Conservation (phyloP, 1,139 yeast genomes). For the Kodamaea suecica region DNA sequence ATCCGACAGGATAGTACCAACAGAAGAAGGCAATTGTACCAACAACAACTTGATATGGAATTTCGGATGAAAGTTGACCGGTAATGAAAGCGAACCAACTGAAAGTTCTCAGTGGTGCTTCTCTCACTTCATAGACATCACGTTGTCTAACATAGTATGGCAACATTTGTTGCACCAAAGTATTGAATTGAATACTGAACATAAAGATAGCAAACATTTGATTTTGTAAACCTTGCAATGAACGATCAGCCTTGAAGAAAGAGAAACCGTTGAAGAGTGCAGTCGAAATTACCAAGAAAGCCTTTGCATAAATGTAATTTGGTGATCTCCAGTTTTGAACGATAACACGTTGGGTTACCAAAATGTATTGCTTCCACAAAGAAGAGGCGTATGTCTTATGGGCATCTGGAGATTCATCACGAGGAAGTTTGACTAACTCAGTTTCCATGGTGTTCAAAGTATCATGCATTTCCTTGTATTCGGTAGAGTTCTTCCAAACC, state of each 20-base stretch:
- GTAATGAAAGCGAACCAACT: slow-evolving; percentile 46
- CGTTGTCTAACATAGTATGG: slow-evolving; percentile 72
- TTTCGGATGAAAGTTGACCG: slow-evolving; percentile 35
- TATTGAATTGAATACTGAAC: slow-evolving; percentile 46
- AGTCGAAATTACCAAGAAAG: slow-evolving; percentile 49
- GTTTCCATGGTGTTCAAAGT: slow-evolving; percentile 46
- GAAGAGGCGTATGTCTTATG: slow-evolving; percentile 45
- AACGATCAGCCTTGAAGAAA: slow-evolving; percentile 62
- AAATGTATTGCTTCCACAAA: slow-evolving; percentile 43
- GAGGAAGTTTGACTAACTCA: slow-evolving; percentile 34
- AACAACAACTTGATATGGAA: slow-evolving; percentile 32
- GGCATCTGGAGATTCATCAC: slow-evolving; percentile 30
- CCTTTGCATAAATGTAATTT: slow-evolving; percentile 62
- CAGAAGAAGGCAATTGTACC: slow-evolving; percentile 38
- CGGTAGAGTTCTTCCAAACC: slow-evolving; percentile 62
- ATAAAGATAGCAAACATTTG: slow-evolving; percentile 57
- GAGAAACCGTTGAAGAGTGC: slow-evolving; percentile 71
- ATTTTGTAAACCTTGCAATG: slow-evolving; percentile 59
- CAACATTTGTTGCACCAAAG: slow-evolving; percentile 68
- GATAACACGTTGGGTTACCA: slow-evolving; percentile 55
- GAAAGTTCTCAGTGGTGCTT: slow-evolving; percentile 66
- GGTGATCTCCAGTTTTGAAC: slow-evolving; percentile 80
- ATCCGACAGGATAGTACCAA: slow-evolving; percentile 44
- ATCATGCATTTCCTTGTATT: slow-evolving; percentile 41
- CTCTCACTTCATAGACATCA: slow-evolving; percentile 62